Evolutionary conservation across 345 rosid genomes (phyloP), one percentile per base, ranked within the genome.

Genomic region (Populus davidiana): DNA sequence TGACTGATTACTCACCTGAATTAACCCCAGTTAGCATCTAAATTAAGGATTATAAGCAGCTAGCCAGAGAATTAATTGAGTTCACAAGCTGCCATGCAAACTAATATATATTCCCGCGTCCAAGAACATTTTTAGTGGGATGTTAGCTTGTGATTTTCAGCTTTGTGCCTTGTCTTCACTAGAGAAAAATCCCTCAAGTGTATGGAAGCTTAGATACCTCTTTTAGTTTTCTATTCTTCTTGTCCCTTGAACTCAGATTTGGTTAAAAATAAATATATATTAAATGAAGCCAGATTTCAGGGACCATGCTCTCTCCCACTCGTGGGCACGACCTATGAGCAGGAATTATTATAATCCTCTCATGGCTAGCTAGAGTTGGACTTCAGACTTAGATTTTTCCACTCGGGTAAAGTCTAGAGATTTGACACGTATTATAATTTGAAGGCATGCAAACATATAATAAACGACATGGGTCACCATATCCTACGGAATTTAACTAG

Each of bases 301-400:
- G 87, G 86, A 62, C 87, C 84, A 65, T 86, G 93, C 83, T 71
- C 23, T 56, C 65, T 63, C 29, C 88, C 87, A 86, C 83, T 82
- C 86, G 84, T 83, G 83, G 83, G 83, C 87, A 86, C 88, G 87
- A 85, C 88, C 86, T 65, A 2, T 62, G 63, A 77, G 75, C 72
- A 81, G 52, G 47, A 10, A 39, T 47, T 77, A 17, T 70, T 82
- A 80, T 81, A 70, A 25, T 75, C 12, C 9, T 59, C 64, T 59
- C 27, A 47, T 27, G 3, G 29, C 16, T n/a, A n/a, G 16, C 64
- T 23, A 12, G 2, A 43, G 7, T 21, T 65, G 71, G 56, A 69
- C 36, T 35, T 65, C 50, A 5, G 63, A 49, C 69, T 75, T 7
- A 25, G 70, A 80, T 78, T 68, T 64, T 41, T 44, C 47, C 27